Evolutionary conservation across 768 basidiomycete species (phyloP), one percentile per base, ranked within the genome.

Genomic region (Mycena venus): DNA sequence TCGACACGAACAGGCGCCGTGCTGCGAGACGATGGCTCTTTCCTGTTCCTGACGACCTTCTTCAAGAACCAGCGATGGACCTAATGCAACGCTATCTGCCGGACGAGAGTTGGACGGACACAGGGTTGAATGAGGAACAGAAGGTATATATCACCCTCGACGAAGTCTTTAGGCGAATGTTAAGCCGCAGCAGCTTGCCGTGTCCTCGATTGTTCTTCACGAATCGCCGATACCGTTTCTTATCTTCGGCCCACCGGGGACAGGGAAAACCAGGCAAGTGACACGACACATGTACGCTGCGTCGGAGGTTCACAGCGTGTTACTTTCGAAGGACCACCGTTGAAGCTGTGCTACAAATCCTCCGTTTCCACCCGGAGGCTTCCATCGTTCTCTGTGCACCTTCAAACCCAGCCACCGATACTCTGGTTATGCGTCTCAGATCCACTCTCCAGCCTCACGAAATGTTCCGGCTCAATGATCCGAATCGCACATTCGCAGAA

Each of bases 371-470:
- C 70, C 85, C 87, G 0, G 84, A 88, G 65, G 85, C 88, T 1
- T 86, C 83, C 71, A 86, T 90, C 55, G 82, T 90, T 32, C 83
- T 90, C 15, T 89, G 88, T 58, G 88, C 89, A 1, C 89, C 88
- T 1, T 90, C 89, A 2, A 88, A 89, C 72, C 84, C 87, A 9
- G 89, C 89, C 3, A 88, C 88, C 7, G 88, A 90, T 76, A 89
- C 88, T 0, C 82, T 90, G 8, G 87, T 84, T 17, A 74, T 84
- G 51, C 83, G 89, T 19, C 83, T 89, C 12, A 81, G 84, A 49
- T 78, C 75, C 7, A 78, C 83, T 40, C 82, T 90, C 5, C 77
- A 78, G 8, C 89, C 86, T 8, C 75, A 85, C 27, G 84, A 89
- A 65, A 86, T 90, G 85, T 70, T 90, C 4, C 82, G 88, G 23